Evolutionary conservation across 371 early-diverging fungal species (phyloP).

Genomic region (Mucor velutinosus): DNA sequence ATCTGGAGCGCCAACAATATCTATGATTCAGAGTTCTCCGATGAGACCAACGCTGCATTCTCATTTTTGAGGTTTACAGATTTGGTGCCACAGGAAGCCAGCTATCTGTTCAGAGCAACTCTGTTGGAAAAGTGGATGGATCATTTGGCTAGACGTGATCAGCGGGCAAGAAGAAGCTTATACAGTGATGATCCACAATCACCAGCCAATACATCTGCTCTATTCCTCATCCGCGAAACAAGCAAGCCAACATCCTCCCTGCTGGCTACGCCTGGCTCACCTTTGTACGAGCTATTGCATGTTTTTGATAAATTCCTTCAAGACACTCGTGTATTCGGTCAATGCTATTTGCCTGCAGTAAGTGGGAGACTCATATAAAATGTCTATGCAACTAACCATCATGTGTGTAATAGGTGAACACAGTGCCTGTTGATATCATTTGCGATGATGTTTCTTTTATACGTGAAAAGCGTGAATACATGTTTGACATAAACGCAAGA

Average conservation of each 20-base stretch:
- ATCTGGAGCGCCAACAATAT: slow-evolving; percentile 61
- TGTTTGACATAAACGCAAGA: slow-evolving; percentile 56
- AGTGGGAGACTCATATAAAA: background rate
- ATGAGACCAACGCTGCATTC: slow-evolving; percentile 45
- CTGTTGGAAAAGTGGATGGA: slow-evolving; percentile 55
- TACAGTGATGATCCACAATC: slow-evolving; percentile 33
- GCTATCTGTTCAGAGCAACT: slow-evolving; percentile 50
- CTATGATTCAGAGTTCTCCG: slow-evolving; percentile 48
- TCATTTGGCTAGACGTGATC: slow-evolving; percentile 44
- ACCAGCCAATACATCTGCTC: slow-evolving; percentile 47
- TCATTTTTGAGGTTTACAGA: slow-evolving; percentile 69
- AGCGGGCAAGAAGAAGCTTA: slow-evolving; percentile 43
- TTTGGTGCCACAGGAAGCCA: slow-evolving; percentile 57
- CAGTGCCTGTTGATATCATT: slow-evolving; percentile 68
- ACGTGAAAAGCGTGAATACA: slow-evolving; percentile 50
- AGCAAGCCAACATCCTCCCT: slow-evolving; percentile 28
- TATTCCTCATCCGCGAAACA: slow-evolving; percentile 48
- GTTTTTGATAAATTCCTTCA: slow-evolving; percentile 26
- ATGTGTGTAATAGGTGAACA: slow-evolving; percentile 41
- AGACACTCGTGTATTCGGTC: slow-evolving; percentile 27
- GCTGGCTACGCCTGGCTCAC: slow-evolving; percentile 23
- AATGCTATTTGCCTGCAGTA: slow-evolving; percentile 41
- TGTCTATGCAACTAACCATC: background rate
- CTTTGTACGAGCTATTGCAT: slow-evolving; percentile 36
- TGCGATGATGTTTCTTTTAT: slow-evolving; percentile 71